Conservation (phyloP, 331 rosid species). For the Spiraea crenata region DNA sequence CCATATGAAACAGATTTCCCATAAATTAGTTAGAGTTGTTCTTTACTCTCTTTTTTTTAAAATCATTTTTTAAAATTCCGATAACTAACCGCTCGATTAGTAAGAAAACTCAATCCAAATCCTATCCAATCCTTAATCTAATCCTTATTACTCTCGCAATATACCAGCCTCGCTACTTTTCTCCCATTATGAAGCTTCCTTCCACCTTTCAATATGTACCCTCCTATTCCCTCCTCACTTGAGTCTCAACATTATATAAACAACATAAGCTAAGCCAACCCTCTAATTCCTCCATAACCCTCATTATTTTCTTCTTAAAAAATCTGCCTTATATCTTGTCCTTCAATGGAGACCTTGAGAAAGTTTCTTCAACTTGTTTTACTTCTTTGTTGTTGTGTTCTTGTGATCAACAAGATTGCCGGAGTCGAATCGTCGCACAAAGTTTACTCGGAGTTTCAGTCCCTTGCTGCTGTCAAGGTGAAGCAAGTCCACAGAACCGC, state of each 20-base stretch:
- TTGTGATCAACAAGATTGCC: slow-evolving; percentile 31
- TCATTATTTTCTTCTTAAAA: neutral
- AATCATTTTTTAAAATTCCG: neutral
- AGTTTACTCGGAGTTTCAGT: slow-evolving; percentile 46
- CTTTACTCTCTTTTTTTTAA: no score
- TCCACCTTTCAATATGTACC: neutral
- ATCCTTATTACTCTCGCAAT: neutral
- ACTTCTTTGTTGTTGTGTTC: slow-evolving; percentile 16
- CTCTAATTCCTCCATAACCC: neutral
- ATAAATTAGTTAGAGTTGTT: no score
- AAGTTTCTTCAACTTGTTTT: slow-evolving; percentile 16
- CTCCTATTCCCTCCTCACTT: neutral
- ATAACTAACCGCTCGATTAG: neutral
- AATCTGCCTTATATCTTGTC: neutral
- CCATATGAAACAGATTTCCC: no score
- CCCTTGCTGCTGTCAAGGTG: slow-evolving; percentile 21
- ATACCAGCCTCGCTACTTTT: neutral
- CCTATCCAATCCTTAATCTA: neutral
- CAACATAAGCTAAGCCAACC: neutral
- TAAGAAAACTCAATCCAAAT: neutral
- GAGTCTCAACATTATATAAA: neutral
- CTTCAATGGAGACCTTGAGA: slow-evolving; percentile 17
- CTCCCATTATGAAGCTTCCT: neutral
- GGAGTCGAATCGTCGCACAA: slow-evolving; percentile 54
- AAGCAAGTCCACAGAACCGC: slow-evolving; percentile 50